Evolutionary conservation across 345 rosid genomes (phyloP).

Genomic region (Citrus mangshanensis): DNA sequence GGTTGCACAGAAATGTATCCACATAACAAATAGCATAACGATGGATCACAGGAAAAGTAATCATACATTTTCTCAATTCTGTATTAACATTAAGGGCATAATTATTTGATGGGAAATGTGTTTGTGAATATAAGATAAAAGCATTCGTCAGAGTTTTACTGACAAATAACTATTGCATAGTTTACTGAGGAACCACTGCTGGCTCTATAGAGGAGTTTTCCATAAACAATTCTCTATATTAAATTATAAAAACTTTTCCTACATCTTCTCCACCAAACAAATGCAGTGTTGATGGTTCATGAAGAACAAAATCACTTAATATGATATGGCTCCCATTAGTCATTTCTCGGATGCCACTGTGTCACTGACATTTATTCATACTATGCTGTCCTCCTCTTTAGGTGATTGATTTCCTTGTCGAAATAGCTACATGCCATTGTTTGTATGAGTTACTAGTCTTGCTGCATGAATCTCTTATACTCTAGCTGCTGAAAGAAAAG

Average conservation of each 20-base stretch:
- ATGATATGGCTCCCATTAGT: background rate
- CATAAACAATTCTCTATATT: background rate
- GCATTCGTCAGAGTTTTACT: background rate
- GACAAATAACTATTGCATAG: background rate
- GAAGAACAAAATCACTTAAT: background rate
- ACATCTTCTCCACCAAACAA: background rate
- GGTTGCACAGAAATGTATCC: background rate
- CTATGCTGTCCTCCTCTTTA: background rate
- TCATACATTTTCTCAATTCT: background rate
- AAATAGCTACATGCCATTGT: background rate
- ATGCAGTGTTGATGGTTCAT: background rate
- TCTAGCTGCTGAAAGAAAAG: constrained; percentile 12
- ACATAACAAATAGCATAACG: background rate
- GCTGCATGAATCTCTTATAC: constrained; percentile 11
- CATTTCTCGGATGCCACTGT: background rate
- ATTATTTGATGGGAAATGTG: background rate
- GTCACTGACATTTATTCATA: background rate
- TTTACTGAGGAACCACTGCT: background rate
- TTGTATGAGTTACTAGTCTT: background rate
- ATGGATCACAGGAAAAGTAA: background rate
- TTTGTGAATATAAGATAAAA: background rate
- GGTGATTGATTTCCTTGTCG: background rate
- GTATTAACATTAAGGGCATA: background rate
- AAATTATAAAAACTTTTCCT: background rate
- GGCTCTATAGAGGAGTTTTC: background rate